Evolutionary conservation across 176 grass and related monocot species (phyloP), one percentile per base, ranked within the genome.

Genomic region (Musa schizocarpa): DNA sequence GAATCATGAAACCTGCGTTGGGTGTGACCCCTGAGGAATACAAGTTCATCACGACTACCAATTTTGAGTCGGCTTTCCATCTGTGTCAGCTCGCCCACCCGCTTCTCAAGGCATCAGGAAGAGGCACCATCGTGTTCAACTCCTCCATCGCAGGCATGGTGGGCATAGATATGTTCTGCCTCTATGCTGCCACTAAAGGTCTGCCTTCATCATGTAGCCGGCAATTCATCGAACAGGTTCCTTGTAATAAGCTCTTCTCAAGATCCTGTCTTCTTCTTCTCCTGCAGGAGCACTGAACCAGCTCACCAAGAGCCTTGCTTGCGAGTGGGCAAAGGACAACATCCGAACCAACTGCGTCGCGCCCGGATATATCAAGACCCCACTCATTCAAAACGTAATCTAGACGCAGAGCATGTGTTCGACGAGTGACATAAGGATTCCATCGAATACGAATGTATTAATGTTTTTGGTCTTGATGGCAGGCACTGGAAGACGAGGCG

Each of bases 11-110:
- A 50, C 19, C 71, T 0, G 56, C 79, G 1, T 6, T 80, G 26
- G 56, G 55, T 9, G 81, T 69, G 69, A 78, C 21, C 11, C 49
- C 27, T 0, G 71, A 66, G 13, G 79, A 88, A 21, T 88, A 81
- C 71, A 13, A 69, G 0, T 54, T 16, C 9, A 14, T 78, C 5
- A 84, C 84, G 86, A 82, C 66, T 52, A 79, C 79, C 51, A 88
- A 84, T 70, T 53, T 88, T 1, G 86, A 84, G 22, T 65, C 86
- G 1, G 74, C 64, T 52, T 88, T 81, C 71, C 82, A 88, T 80
- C 79, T 85, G 52, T 66, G 70, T 54, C 78, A 73, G 43, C 86
- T 87, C 21, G 81, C 81, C 27, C 81, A 83, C 74, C 81, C 86
- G 16, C 85, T 87, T 61, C 78, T 87, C 54, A 57, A 2, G 51